phyloP scores from a whole-genome alignment of 1,139 yeast genomes.

The Kodamaea derodonti region DNA sequence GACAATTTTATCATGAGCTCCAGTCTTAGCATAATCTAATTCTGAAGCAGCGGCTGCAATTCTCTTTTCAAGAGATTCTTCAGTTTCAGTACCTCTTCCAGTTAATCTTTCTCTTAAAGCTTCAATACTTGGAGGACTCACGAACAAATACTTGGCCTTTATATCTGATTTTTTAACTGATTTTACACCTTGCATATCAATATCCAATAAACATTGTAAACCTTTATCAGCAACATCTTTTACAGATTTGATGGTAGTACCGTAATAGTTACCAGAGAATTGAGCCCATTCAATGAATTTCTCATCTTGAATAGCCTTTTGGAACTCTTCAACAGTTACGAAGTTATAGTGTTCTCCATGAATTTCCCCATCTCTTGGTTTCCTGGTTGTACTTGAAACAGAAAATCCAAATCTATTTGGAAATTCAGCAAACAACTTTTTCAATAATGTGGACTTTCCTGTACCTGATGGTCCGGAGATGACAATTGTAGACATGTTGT shows the following conservation, averaged over 20 bases:
- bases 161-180: conserved; percentile 78
- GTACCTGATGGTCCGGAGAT: conserved; percentile 97
- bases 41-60: conserved; percentile 83
- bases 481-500: conserved; percentile 62
- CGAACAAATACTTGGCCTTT: conserved; percentile 79
- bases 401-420: conserved; percentile 92
- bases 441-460: conserved; percentile 91
- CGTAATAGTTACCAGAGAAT: conserved; percentile 95
- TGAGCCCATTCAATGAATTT: conserved; percentile 97
- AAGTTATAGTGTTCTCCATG: conserved; percentile 90
- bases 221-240: conserved; percentile 65
- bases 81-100: conserved; percentile 92
- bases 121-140: conserved; percentile 91
- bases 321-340: conserved; percentile 72
- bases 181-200: conserved; percentile 98
- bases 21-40: conserved; percentile 81
- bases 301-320: conserved; percentile 63
- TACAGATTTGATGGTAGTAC: conserved; percentile 85
- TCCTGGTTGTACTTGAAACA: conserved; percentile 89
- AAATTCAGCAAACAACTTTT: conserved; percentile 83
- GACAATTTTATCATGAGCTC: conserved; percentile 85
- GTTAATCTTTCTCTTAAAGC: conserved; percentile 67
- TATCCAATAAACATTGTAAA: conserved; percentile 83
- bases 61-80: conserved; percentile 79
- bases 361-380: conserved; percentile 87